These are phyloP conservation scores for Margaritispora aquatica DNA, from an alignment of 495 filamentous ascomycete genomes.

Conservation along the genomic window DNA sequence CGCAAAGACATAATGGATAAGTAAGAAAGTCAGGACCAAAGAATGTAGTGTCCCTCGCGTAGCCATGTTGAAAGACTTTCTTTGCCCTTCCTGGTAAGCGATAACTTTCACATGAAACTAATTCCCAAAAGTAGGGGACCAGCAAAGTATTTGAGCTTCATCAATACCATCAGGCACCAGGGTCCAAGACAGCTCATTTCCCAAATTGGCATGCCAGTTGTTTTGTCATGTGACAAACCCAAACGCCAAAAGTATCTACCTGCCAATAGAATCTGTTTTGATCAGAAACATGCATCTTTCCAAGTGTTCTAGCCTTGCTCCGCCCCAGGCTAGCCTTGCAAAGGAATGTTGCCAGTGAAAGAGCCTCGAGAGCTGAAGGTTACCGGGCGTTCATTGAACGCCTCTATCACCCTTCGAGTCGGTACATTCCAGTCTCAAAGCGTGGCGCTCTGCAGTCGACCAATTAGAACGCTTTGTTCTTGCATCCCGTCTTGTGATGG, in stretches of 20 bases:
- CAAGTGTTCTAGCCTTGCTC: background rate
- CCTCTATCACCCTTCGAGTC: background rate
- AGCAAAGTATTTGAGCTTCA: background rate
- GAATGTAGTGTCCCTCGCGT: background rate
- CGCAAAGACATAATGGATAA: background rate
- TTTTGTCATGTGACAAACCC: background rate
- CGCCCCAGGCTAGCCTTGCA: background rate
- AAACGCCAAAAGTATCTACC: background rate
- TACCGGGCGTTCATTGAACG: background rate
- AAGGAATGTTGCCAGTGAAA: background rate
- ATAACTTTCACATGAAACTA: background rate
- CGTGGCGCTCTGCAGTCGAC: background rate
- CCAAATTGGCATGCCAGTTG: background rate
- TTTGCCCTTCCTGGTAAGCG: too few relatives aligned
- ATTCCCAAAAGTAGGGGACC: background rate
- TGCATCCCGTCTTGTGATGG: background rate
- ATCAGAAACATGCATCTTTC: background rate
- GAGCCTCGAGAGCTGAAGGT: background rate
- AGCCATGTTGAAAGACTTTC: background rate
- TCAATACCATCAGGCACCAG: background rate
- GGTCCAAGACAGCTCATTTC: background rate
- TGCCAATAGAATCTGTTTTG: background rate
- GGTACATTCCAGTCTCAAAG: background rate
- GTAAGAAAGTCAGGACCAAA: background rate
- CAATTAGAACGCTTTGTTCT: background rate